Evolutionary conservation across 176 grass and related monocot genomes (phyloP).

Genomic region (Chrysopogon serrulatus): DNA sequence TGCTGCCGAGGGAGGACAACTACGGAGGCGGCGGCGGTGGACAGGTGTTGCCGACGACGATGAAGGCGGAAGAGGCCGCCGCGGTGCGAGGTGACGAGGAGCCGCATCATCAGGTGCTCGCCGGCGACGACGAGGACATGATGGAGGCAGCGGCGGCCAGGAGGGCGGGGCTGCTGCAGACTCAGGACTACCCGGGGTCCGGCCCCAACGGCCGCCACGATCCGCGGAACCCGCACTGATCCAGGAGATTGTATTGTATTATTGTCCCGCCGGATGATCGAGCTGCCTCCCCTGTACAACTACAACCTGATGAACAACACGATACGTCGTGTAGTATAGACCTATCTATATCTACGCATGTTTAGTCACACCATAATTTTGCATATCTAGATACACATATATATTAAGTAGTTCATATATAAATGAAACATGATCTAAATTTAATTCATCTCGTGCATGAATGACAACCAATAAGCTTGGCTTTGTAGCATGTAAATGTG

Average conservation of each 20-base stretch:
- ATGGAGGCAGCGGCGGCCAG: neutral
- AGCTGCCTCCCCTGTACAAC: neutral
- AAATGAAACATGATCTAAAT: neutral
- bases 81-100: neutral
- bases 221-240: slow-evolving; percentile 55
- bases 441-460: neutral
- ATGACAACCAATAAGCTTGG: neutral
- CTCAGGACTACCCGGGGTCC: slow-evolving; percentile 64
- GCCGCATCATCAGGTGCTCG: neutral
- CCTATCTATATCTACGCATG: neutral
- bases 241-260: neutral
- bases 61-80: neutral
- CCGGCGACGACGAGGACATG: slow-evolving; percentile 7
- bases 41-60: neutral
- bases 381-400: neutral
- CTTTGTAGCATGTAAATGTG: neutral
- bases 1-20: slow-evolving; percentile 13
- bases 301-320: neutral
- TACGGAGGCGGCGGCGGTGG: neutral
- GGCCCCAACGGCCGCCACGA: slow-evolving; percentile 67
- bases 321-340: neutral
- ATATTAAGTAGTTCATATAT: neutral
- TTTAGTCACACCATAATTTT: slow-evolving; percentile 11
- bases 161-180: slow-evolving; percentile 58
- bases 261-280: no score